These are phyloP conservation scores for Eutrema japonicum DNA, from an alignment of 345 rosid genomes.

Conservation along the genomic window DNA sequence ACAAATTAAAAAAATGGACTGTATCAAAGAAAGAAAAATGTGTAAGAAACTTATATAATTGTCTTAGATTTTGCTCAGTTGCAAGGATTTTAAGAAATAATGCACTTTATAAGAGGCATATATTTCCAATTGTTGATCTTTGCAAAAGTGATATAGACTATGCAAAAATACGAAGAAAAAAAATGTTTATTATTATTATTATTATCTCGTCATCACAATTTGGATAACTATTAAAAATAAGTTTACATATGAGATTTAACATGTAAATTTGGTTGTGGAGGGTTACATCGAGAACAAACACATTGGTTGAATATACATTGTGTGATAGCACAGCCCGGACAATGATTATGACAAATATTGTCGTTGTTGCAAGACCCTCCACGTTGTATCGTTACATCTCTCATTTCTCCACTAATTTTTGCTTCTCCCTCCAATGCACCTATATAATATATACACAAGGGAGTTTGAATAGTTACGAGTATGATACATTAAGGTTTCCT, in stretches of 20 bases:
- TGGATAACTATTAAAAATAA: not conserved
- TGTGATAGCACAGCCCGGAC: constrained; percentile 20
- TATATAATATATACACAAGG: not conserved
- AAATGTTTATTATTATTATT: not conserved
- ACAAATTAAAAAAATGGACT: too few species aligned
- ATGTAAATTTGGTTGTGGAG: constrained; percentile 3
- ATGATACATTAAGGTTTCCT: too few species aligned
- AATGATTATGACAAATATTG: constrained; percentile 24
- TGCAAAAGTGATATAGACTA: too few species aligned
- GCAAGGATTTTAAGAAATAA: not conserved
- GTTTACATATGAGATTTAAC: not conserved
- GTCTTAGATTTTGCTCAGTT: too few species aligned
- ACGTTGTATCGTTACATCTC: constrained; percentile 31
- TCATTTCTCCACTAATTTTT: constrained; percentile 18
- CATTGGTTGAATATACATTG: constrained; percentile 36
- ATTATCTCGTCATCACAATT: not conserved
- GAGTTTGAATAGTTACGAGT: not conserved
- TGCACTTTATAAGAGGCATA: too few species aligned
- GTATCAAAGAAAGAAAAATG: too few species aligned
- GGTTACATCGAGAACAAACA: constrained; percentile 26
- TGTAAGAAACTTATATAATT: too few species aligned
- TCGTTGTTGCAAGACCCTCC: constrained; percentile 35
- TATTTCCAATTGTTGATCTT: too few species aligned
- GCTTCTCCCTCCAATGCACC: constrained; percentile 25
- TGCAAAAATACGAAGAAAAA: not conserved